Evolutionary conservation across 345 rosid genomes (phyloP), one percentile per base, ranked within the genome.

Genomic region (Excoecaria agallocha): DNA sequence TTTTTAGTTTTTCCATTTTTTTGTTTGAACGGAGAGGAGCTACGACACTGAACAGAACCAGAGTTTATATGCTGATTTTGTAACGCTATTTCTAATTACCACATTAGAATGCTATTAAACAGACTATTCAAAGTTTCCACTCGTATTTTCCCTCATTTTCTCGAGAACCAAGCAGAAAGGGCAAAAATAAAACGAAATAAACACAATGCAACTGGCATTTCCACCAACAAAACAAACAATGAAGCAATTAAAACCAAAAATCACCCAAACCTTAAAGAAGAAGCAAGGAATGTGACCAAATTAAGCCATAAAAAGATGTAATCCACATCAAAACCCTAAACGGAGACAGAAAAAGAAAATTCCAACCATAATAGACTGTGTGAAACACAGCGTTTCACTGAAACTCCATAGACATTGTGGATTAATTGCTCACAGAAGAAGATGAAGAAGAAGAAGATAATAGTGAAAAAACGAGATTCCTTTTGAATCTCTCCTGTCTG

Each of bases 401-500:
- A 17, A 24, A 16, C 13, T 25, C 30, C 22, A 43, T 41, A 24
- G 66, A 39, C 76, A 64, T 63, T 73, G 20, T 19, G 1, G 11
- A 49, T 25, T 46, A 45, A 17, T 11, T 6, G 5, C 8, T 43
- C 41, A 58, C 45, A 69, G 69, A 20, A 11, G 24, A 24, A 9
- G 68, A 56, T 13, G 25, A 35, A 12, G 25, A 38, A 55, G 35
- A 25, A 17, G 78, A 58, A 17, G 51, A 49, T 37, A 39, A 51
- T 3, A 61, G 19, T 55, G 72, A 30, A 50, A 69, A 60, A 22
- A 22, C 13, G 69, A 69, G 71, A 76, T 52, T 70, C 71, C 71
- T 63, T 69, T 56, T 70, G 75, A 77, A 70, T 70, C 65, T 71
- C 70, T 24, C 49, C 16, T 71, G 80, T 71, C 80, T 71, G 61